These are phyloP conservation scores for Phaffia tasmanica DNA, from an alignment of 768 basidiomycete genomes.

Conservation along the genomic window DNA sequence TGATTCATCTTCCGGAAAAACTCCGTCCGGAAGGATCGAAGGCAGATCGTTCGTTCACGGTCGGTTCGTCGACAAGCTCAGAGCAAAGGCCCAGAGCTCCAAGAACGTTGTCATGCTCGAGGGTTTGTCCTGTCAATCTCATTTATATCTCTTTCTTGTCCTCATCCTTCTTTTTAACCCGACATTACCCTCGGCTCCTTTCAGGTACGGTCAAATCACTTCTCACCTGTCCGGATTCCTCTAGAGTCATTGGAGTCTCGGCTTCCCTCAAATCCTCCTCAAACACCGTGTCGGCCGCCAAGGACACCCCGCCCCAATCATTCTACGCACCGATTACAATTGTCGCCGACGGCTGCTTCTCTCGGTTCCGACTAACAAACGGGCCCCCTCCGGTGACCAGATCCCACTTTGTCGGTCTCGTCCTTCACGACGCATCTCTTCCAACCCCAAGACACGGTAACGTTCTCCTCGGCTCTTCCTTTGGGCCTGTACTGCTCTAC, in stretches of 20 bases:
- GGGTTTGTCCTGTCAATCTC: slow-evolving; percentile 25
- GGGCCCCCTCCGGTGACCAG: slow-evolving; percentile 41
- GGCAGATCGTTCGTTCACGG: slow-evolving; percentile 93
- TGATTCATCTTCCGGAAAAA: slow-evolving; percentile 11
- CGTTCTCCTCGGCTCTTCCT: slow-evolving; percentile 44
- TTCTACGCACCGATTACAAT: slow-evolving; percentile 69
- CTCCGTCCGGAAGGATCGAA: slow-evolving; percentile 36
- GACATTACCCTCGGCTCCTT: not conserved
- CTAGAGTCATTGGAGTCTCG: slow-evolving; percentile 55
- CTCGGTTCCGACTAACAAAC: slow-evolving; percentile 62
- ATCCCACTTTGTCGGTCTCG: slow-evolving; percentile 72
- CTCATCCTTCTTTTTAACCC: not conserved
- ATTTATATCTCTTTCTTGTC: not conserved
- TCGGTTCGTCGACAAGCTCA: slow-evolving; percentile 66
- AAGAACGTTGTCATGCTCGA: slow-evolving; percentile 58
- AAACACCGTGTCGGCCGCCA: slow-evolving; percentile 9
- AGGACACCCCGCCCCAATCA: not conserved
- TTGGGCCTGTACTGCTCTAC: slow-evolving; percentile 83
- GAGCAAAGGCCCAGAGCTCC: slow-evolving; percentile 53
- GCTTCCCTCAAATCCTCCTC: slow-evolving; percentile 44
- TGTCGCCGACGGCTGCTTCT: slow-evolving; percentile 89
- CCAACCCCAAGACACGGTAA: slow-evolving; percentile 39
- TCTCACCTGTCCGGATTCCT: slow-evolving; percentile 43
- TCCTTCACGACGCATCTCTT: slow-evolving; percentile 60
- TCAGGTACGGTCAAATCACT: slow-evolving; percentile 24